Evolutionary conservation across 257 asterid genomes (phyloP), one percentile per base, ranked within the genome.

Genomic region (Paulownia fortunei): DNA sequence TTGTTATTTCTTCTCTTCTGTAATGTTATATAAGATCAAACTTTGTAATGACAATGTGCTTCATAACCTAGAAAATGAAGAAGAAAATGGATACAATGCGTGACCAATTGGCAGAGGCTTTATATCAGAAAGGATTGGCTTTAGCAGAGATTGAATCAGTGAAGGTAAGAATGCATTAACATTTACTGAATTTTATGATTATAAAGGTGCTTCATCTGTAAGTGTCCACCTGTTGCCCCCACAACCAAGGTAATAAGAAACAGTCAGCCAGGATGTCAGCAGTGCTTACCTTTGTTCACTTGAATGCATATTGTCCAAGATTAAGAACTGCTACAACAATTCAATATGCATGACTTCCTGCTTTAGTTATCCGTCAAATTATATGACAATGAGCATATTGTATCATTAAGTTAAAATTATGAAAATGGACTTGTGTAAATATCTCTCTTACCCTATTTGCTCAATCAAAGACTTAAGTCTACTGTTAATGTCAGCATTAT

Each of bases 101-200:
- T 49, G 98, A 91, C 81, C 98, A 91, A 79, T 84, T 95, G 82
- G 89, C 96, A 13, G 98, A 95, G 82, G 97, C 99, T 58, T 88
- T 95, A 72, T 95, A 89, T 79, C 98, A 95, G 85, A 91, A 89
- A 83, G 97, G 99, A 75, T 80, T 93, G 77, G 93, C 99, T 77
- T 72, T 91, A 74, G 90, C 89, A 71, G 98, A 92, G 87, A 86
- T 88, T 32, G 96, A 92, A 76, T 64, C 81, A 16, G 37, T 88
- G 56, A 93, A 95, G 97, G 99, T 92, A 88, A 42, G 32, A 13
- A 56, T 72, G 56, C 70, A 51, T 73, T 9, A 15, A 69, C 24
- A 46, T 34, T 26, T 23, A 55, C 37, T 10, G 12, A 42, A 34
- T 55, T 69, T 37, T 44, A 27, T 13, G 59, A 73, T 56, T 54